Percentiles rank a stretch among this genome's conserved stretches.
Conservation (phyloP, 331 rosid genomes). For the Telfairia occidentalis region DNA sequence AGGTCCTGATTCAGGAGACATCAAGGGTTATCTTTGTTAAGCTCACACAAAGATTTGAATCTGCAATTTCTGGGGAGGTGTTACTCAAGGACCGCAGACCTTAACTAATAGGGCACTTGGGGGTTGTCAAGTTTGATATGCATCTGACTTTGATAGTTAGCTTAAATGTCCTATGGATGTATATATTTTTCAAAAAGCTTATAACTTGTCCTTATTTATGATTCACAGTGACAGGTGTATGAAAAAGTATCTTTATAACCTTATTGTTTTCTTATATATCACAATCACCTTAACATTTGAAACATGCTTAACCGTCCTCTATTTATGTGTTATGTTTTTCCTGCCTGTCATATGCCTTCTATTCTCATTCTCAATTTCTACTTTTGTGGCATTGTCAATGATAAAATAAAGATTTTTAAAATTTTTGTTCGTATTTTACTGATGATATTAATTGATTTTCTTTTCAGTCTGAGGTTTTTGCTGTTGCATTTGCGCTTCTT, state of each 20-base stretch:
- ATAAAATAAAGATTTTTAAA: not conserved
- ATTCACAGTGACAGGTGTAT: not conserved
- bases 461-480: conserved; percentile 86
- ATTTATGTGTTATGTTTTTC: not conserved
- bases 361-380: not conserved
- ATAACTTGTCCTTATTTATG: not conserved
- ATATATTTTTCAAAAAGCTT: not conserved
- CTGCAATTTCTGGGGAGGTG: too few species aligned
- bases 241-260: not conserved
- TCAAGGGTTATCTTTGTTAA: too few species aligned
- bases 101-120: too few species aligned
- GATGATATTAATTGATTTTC: conserved; percentile 12
- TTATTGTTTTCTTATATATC: not conserved
- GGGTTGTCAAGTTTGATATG: not conserved
- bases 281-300: not conserved
- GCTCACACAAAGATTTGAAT: too few species aligned
- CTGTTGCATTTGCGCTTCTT: conserved; percentile 96
- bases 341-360: not conserved
- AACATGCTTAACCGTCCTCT: not conserved
- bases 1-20: too few species aligned
- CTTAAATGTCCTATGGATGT: not conserved
- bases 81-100: too few species aligned
- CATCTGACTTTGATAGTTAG: not conserved
- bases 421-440: not conserved
- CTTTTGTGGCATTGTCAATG: not conserved